These are phyloP conservation scores for Ogataea hybrid DNA, from an alignment of 1,139 yeast genomes.

Conservation along the genomic window DNA sequence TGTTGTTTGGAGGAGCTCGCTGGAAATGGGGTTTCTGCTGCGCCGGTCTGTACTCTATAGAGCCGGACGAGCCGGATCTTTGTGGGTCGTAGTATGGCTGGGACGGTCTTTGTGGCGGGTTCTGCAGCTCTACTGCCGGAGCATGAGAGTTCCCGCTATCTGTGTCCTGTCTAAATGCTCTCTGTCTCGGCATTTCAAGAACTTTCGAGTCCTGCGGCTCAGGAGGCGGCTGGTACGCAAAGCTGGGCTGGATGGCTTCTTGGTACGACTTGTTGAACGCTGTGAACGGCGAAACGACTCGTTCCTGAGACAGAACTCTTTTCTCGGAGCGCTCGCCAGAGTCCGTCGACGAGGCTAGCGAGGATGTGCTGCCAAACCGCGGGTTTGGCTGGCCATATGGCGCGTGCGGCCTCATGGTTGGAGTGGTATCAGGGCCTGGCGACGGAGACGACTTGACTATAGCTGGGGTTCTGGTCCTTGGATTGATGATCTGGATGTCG, in stretches of 20 bases:
- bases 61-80: slow-evolving; percentile 3
- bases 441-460: slow-evolving; percentile 8
- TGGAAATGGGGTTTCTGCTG: slow-evolving; percentile 1
- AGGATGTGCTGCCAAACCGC: slow-evolving; percentile 3
- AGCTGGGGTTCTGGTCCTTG: slow-evolving; percentile 5
- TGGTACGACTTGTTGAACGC: slow-evolving; percentile 50
- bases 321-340: slow-evolving; percentile 7
- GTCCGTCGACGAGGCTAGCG: slow-evolving; percentile 9
- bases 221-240: slow-evolving; percentile 6
- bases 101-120: neutral
- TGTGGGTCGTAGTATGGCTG: neutral
- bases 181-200: slow-evolving; percentile 4
- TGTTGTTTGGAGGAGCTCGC: slow-evolving; percentile 24
- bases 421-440: neutral
- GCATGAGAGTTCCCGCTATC: neutral
- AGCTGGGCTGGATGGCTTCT: slow-evolving; percentile 26
- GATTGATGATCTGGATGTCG: slow-evolving; percentile 21
- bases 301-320: slow-evolving; percentile 9
- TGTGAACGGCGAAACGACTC: slow-evolving; percentile 44
- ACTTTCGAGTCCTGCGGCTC: neutral
- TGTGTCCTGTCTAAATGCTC: neutral
- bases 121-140: neutral
- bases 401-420: slow-evolving; percentile 1
- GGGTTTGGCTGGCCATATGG: slow-evolving; percentile 8
- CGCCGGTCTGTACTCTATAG: slow-evolving; percentile 8